Percentiles rank a stretch among this genome's conserved stretches.
Conservation (phyloP, 2,329 filamentous ascomycete genomes). For the Talaromyces rugulosus region DNA sequence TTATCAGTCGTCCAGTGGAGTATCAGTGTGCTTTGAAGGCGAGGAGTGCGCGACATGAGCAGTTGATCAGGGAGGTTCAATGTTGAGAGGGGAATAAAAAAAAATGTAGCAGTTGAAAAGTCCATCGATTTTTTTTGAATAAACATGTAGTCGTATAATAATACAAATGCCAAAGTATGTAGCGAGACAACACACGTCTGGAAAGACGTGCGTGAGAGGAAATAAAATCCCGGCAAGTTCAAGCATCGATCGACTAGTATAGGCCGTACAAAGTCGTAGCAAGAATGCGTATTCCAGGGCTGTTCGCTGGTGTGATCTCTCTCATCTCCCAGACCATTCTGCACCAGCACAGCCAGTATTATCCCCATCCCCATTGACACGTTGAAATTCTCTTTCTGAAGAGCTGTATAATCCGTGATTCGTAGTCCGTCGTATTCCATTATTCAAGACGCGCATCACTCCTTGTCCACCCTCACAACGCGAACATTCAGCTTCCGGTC, state of each 20-base stretch:
- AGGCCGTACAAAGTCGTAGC: background rate
- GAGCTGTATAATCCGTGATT: no score
- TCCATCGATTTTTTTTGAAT: no score
- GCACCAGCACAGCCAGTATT: background rate
- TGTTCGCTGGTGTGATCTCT: background rate
- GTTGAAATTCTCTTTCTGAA: background rate
- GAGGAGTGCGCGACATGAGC: background rate
- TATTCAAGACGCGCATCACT: background rate
- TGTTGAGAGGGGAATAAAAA: background rate
- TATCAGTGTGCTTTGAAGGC: background rate
- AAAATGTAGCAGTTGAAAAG: background rate
- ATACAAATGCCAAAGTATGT: background rate
- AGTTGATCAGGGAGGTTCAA: background rate
- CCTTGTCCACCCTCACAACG: conserved; percentile 24
- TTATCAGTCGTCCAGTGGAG: background rate
- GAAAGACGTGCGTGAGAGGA: background rate
- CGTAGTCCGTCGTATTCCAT: no score
- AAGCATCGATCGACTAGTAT: background rate
- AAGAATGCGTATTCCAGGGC: background rate
- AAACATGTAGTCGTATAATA: background rate
- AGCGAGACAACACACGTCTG: background rate
- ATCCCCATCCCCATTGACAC: background rate
- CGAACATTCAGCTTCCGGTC: conserved; percentile 39
- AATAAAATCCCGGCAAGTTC: background rate
- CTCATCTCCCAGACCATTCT: background rate